A percentile compares a stretch with the other conserved stretches of the same genome.
phyloP scores from a whole-genome alignment of 352 stramenopile genomes.

The Lagenidium giganteum region DNA sequence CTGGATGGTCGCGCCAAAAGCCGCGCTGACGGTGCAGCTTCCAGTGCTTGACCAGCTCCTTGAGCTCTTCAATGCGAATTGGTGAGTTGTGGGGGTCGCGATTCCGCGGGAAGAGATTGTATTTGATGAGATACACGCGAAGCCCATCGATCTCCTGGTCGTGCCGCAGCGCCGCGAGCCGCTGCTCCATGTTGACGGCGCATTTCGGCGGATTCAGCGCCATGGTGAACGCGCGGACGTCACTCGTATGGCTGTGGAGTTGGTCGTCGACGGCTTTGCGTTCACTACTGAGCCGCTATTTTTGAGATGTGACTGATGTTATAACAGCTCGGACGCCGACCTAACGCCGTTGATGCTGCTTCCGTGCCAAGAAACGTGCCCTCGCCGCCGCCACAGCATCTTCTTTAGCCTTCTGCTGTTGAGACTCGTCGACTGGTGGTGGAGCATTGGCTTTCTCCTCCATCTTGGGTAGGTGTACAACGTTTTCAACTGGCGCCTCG shows the following conservation, averaged over 20 bases:
- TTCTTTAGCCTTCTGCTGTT: conserved; percentile 2
- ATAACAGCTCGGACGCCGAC: neutral
- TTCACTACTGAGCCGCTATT: no score
- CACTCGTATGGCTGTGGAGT: no score
- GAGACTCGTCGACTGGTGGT: neutral
- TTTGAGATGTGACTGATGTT: no score
- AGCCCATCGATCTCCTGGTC: conserved; percentile 84
- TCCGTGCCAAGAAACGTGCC: conserved; percentile 17
- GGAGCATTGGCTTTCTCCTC: neutral
- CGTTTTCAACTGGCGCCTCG: conserved; percentile 4
- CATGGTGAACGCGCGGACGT: conserved; percentile 23
- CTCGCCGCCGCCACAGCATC: conserved; percentile 12
- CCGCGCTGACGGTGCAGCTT: conserved; percentile 86
- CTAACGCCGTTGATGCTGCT: conserved; percentile 4
- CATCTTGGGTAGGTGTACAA: neutral
- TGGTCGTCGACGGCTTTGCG: no score
- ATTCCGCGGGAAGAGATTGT: conserved; percentile 82
- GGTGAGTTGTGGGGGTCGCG: conserved; percentile 81
- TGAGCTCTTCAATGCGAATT: conserved; percentile 86
- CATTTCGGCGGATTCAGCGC: conserved; percentile 77
- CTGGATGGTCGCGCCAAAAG: conserved; percentile 87
- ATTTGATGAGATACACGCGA: conserved; percentile 83
- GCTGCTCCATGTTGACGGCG: conserved; percentile 83
- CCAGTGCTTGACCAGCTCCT: conserved; percentile 90
- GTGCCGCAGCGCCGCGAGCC: conserved; percentile 60